A percentile compares a stretch with the other conserved stretches of the same genome.
Evolutionary conservation across 2,329 filamentous ascomycete species (phyloP).

Genomic region (Neurospora sp.): DNA sequence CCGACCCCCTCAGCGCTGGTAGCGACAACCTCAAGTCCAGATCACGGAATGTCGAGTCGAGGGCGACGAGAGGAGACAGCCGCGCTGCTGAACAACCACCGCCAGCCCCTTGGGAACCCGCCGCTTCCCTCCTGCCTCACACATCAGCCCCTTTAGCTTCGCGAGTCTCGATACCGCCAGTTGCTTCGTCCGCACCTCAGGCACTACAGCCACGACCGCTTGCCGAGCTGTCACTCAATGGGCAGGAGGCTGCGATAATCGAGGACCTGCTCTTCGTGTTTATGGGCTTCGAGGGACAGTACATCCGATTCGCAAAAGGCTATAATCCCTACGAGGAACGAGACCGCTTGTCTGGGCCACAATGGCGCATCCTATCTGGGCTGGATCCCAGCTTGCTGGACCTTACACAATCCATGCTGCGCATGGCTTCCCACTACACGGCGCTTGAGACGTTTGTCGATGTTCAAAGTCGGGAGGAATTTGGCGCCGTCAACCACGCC

Average conservation of each 20-base stretch:
- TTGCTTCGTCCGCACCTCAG: constrained; percentile 63
- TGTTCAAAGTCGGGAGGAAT: constrained; percentile 85
- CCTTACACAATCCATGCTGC: constrained; percentile 78
- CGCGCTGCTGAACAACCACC: constrained; percentile 9
- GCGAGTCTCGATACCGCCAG: constrained; percentile 44
- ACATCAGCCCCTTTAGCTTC: constrained; percentile 63
- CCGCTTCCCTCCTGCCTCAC: constrained; percentile 61
- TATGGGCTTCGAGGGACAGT: constrained; percentile 98
- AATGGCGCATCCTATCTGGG: constrained; percentile 68
- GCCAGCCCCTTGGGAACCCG: constrained; percentile 62
- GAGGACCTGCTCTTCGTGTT: constrained; percentile 91
- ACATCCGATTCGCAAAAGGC: constrained; percentile 73
- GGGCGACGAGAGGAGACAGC: background rate
- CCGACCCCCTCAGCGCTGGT: constrained; percentile 34
- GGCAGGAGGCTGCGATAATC: constrained; percentile 77
- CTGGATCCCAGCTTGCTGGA: constrained; percentile 88
- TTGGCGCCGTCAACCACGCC: constrained; percentile 89
- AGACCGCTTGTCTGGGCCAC: constrained; percentile 72
- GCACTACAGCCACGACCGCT: constrained; percentile 59
- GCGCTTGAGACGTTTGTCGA: constrained; percentile 90
- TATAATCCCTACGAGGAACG: constrained; percentile 82
- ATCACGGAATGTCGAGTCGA: constrained; percentile 28
- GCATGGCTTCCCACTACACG: constrained; percentile 87
- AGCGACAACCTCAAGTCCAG: constrained; percentile 33
- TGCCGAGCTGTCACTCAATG: constrained; percentile 61